Percentiles rank a stretch among this genome's conserved stretches.
These are phyloP conservation scores for Lablab purpureus DNA, from an alignment of 306 rosid species.

Conservation along the genomic window DNA sequence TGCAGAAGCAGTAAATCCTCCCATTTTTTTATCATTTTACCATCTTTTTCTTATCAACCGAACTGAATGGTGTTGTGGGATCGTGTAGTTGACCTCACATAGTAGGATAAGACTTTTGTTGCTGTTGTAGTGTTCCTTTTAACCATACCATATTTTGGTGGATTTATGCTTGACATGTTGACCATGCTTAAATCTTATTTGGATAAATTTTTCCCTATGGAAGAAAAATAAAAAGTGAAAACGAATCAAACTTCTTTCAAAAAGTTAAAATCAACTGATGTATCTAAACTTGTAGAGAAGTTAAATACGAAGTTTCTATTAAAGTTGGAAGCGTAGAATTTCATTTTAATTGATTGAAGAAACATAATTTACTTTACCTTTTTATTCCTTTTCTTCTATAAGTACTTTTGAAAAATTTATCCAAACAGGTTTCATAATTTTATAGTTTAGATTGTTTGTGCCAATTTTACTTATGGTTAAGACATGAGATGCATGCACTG, in stretches of 20 bases:
- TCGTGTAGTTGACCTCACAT: background rate
- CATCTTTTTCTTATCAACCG: background rate
- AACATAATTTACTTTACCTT: background rate
- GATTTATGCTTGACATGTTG: conserved; percentile 2
- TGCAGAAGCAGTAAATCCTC: background rate
- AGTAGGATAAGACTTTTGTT: background rate
- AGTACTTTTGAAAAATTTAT: background rate
- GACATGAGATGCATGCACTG: background rate
- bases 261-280: background rate
- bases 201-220: background rate
- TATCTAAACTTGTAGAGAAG: background rate
- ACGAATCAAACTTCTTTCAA: background rate
- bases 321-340: background rate
- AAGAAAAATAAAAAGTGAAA: background rate
- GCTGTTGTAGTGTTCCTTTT: background rate
- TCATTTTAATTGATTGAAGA: background rate
- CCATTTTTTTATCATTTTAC: background rate
- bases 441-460: background rate
- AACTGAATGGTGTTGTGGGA: background rate
- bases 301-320: too few relatives aligned
- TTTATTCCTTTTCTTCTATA: background rate
- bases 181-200: background rate
- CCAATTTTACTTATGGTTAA: background rate
- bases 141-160: background rate
- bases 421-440: background rate